A percentile compares a stretch with the other conserved stretches of the same genome.
Conservation (phyloP, 257 asterid species). For the Nicotiana sylvestris region DNA sequence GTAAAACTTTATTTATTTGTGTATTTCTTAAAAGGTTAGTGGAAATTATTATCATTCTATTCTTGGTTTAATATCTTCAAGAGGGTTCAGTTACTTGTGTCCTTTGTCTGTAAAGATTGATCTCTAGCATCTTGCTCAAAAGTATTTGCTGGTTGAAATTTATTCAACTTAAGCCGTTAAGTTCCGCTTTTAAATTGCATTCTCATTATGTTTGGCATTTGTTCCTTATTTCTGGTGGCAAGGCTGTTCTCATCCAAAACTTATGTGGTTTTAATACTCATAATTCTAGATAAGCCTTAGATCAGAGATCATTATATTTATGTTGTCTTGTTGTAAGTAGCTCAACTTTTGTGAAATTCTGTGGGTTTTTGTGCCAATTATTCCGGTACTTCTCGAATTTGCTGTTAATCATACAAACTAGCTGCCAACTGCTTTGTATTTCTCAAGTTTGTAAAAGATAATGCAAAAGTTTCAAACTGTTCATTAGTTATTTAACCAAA, state of each 20-base stretch:
- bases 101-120: not conserved
- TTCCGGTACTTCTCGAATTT: not conserved
- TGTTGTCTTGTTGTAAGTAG: not conserved
- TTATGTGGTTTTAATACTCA: not conserved
- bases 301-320: not conserved
- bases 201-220: not conserved
- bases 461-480: not conserved
- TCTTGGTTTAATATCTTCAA: not conserved
- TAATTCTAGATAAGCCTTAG: not conserved
- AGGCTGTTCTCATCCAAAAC: not conserved
- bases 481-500: not conserved
- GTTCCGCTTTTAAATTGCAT: not conserved
- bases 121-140: not conserved
- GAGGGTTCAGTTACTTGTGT: not conserved
- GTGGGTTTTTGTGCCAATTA: not conserved
- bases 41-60: not conserved
- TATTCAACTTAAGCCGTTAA: not conserved
- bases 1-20: conserved; percentile 18
- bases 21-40: not conserved
- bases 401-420: not conserved
- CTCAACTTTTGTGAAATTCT: not conserved
- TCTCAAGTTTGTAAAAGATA: too few species aligned
- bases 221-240: not conserved
- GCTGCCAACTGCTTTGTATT: not conserved
- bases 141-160: not conserved